phyloP scores from a whole-genome alignment of 805 yeast species.

The Candida parachauliodes region DNA sequence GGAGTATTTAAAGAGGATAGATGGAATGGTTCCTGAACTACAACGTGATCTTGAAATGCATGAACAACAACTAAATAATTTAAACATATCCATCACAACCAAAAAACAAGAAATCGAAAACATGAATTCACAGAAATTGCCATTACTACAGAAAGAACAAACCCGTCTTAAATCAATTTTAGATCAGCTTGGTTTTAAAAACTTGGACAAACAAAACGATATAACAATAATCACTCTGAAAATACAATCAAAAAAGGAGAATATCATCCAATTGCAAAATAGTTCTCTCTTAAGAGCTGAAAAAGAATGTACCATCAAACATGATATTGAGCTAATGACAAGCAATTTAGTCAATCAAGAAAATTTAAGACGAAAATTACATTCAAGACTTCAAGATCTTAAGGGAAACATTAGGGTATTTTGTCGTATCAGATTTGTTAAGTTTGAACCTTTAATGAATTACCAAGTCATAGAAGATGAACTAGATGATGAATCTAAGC shows the following conservation, averaged over 20 bases:
- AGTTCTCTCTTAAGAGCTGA: conserved; percentile 2
- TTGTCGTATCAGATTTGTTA: conserved; percentile 73
- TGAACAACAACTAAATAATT: background rate
- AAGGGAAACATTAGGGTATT: conserved; percentile 92
- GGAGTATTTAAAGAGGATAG: background rate
- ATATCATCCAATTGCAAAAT: background rate
- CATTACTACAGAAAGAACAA: background rate
- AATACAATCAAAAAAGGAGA: background rate
- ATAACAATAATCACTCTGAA: background rate
- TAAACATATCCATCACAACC: background rate
- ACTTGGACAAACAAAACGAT: conserved; percentile 6
- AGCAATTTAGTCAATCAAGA: conserved; percentile 48
- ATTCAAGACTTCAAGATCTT: conserved; percentile 74
- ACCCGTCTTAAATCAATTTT: background rate
- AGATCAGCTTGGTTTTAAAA: background rate
- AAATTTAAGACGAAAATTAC: conserved; percentile 56
- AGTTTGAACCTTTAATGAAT: conserved; percentile 10
- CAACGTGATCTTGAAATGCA: conserved; percentile 2
- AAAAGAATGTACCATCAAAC: conserved; percentile 9
- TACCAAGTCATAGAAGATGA: conserved; percentile 22
- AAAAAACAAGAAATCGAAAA: background rate
- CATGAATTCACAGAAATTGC: background rate
- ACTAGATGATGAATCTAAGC: conserved; percentile 32
- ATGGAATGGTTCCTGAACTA: conserved; percentile 7
- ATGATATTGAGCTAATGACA: conserved; percentile 15